A percentile compares a stretch with the other conserved stretches of the same genome.
phyloP scores from a whole-genome alignment of 352 stramenopile species.

The Pythium brachiatum region DNA sequence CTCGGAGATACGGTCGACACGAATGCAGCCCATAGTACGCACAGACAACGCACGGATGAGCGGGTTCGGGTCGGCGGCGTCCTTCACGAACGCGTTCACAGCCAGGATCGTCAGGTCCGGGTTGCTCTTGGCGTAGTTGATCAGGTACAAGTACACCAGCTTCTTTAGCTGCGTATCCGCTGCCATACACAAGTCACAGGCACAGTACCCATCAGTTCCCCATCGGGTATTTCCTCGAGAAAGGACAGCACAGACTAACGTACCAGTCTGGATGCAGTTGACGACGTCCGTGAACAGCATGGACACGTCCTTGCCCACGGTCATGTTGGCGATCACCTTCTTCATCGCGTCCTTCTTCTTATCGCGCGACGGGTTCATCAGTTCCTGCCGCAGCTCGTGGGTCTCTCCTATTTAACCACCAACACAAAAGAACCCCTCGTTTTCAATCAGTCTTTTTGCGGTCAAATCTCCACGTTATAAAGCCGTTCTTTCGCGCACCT shows the following conservation, averaged over 20 bases:
- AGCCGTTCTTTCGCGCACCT: constrained; percentile 31
- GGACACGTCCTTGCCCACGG: constrained; percentile 98
- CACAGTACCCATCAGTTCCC: too few species aligned
- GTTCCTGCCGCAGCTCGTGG: constrained; percentile 96
- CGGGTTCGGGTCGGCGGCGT: constrained; percentile 90
- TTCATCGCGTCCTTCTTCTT: constrained; percentile 99
- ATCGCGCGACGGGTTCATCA: constrained; percentile 95
- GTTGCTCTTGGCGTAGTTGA: constrained; percentile 99
- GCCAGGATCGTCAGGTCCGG: constrained; percentile 98
- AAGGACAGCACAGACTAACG: not conserved
- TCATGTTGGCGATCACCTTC: constrained; percentile 99
- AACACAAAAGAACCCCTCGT: not conserved
- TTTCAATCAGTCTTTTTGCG: not conserved
- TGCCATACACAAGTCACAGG: constrained; percentile 20
- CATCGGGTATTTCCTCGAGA: too few species aligned
- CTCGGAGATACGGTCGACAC: constrained; percentile 98
- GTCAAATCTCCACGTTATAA: not conserved
- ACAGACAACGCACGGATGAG: constrained; percentile 97
- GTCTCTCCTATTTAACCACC: constrained; percentile 79
- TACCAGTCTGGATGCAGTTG: constrained; percentile 99
- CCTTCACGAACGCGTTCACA: constrained; percentile 99
- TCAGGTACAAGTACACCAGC: constrained; percentile 99
- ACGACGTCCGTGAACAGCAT: constrained; percentile 99
- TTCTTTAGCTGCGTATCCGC: constrained; percentile 99
- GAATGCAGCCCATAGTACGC: constrained; percentile 99